phyloP scores from a whole-genome alignment of 106 monocot genomes.

The Triglochin maritima region DNA sequence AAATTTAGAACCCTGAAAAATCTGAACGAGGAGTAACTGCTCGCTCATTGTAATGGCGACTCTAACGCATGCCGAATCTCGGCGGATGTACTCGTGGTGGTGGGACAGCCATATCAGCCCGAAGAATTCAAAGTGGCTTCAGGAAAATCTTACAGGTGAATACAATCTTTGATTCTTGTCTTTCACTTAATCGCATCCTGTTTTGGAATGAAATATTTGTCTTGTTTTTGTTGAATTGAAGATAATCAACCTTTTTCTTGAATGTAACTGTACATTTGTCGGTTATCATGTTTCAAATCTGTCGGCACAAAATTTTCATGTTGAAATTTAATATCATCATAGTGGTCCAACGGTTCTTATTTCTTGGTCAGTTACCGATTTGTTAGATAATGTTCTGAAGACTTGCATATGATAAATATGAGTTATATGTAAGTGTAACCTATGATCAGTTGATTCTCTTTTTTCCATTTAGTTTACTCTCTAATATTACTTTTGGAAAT shows the following conservation, averaged over 20 bases:
- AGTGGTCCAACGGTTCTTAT: background rate
- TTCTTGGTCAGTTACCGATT: background rate
- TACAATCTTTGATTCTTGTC: background rate
- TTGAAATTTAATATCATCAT: background rate
- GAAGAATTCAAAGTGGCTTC: conserved; percentile 69
- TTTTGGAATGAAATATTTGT: background rate
- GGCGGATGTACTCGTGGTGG: conserved; percentile 58
- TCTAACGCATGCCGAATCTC: conserved; percentile 32
- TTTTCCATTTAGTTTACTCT: too few relatives aligned
- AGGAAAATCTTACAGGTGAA: conserved; percentile 54
- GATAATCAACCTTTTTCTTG: too few relatives aligned
- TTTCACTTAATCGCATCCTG: background rate
- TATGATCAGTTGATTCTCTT: background rate
- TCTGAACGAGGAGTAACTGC: too few relatives aligned
- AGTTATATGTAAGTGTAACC: background rate
- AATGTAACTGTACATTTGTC: too few relatives aligned
- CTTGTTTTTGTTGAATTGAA: background rate
- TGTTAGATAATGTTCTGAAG: conserved; percentile 1
- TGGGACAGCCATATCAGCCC: conserved; percentile 76
- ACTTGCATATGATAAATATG: background rate
- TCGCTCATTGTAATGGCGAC: conserved; percentile 31
- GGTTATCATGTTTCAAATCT: too few relatives aligned
- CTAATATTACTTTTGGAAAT: too few relatives aligned
- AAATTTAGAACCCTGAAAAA: too few relatives aligned
- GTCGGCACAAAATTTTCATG: background rate